phyloP scores from a whole-genome alignment of 139 green algal genomes.

The Closterium sp. region DNA sequence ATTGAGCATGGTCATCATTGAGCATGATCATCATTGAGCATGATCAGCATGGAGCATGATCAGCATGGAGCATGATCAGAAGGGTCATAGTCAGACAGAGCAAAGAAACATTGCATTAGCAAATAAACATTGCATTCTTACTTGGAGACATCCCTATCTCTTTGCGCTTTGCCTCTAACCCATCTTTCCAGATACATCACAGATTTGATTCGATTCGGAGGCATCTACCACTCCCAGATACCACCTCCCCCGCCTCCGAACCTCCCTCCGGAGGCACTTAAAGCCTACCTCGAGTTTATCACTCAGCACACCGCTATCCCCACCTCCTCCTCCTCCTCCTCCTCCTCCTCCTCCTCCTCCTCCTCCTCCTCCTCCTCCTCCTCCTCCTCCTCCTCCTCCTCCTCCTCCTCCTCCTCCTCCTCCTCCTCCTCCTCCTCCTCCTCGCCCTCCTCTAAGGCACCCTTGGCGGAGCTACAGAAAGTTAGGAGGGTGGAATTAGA shows the following conservation, averaged over 20 bases:
- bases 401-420: not conserved
- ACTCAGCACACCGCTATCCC: not conserved
- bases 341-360: not conserved
- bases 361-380: not conserved
- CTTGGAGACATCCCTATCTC: not conserved
- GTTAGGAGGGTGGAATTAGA: not conserved
- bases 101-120: not conserved
- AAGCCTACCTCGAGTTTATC: not conserved
- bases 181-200: not conserved
- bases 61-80: not conserved
- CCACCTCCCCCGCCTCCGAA: not conserved
- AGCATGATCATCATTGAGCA: too few species aligned
- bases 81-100: not conserved
- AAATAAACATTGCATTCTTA: not conserved
- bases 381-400: not conserved
- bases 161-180: not conserved
- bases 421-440: not conserved
- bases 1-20: not conserved
- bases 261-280: not conserved
- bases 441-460: not conserved
- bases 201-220: not conserved
- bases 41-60: not conserved
- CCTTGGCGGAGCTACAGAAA: not conserved
- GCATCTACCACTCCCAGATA: not conserved
- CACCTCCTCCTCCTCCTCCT: not conserved